A percentile compares a stretch with the other conserved stretches of the same genome.
phyloP scores from a whole-genome alignment of 192 early-diverging fungal species.

The Coemansia sp. region DNA sequence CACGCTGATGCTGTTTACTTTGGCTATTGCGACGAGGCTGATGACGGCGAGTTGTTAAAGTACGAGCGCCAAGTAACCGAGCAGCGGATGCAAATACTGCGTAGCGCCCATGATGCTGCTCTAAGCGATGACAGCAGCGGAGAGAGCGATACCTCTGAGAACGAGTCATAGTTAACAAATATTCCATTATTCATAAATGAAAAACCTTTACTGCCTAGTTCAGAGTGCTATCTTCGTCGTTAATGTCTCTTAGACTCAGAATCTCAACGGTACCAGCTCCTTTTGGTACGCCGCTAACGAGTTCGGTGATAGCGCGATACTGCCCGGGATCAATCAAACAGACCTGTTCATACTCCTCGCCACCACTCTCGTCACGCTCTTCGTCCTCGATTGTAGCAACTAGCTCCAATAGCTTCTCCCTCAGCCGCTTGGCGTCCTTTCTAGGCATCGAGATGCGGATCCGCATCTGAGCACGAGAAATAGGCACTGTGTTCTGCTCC shows the following conservation, averaged over 20 bases:
- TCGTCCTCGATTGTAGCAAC: slow-evolving; percentile 79
- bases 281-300: slow-evolving; percentile 81
- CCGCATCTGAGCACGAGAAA: slow-evolving; percentile 93
- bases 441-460: slow-evolving; percentile 74
- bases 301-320: slow-evolving; percentile 79
- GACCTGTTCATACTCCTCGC: slow-evolving; percentile 41
- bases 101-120: slow-evolving; percentile 28
- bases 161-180: neutral
- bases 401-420: slow-evolving; percentile 66
- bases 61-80: slow-evolving; percentile 72
- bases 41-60: slow-evolving; percentile 76
- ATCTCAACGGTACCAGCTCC: slow-evolving; percentile 90
- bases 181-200: neutral
- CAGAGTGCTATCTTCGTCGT: slow-evolving; percentile 64
- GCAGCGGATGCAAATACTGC: slow-evolving; percentile 28
- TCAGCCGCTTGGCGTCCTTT: slow-evolving; percentile 89
- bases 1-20: slow-evolving; percentile 93
- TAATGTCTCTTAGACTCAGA: slow-evolving; percentile 72
- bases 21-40: slow-evolving; percentile 91
- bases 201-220: slow-evolving; percentile 12
- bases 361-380: slow-evolving; percentile 51
- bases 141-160: neutral
- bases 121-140: slow-evolving; percentile 15
- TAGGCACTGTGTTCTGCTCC: slow-evolving; percentile 86
- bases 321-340: slow-evolving; percentile 91